These are phyloP conservation scores for Gracilaria domingensis DNA, from an alignment of 23 red algal genomes.

Conservation along the genomic window DNA sequence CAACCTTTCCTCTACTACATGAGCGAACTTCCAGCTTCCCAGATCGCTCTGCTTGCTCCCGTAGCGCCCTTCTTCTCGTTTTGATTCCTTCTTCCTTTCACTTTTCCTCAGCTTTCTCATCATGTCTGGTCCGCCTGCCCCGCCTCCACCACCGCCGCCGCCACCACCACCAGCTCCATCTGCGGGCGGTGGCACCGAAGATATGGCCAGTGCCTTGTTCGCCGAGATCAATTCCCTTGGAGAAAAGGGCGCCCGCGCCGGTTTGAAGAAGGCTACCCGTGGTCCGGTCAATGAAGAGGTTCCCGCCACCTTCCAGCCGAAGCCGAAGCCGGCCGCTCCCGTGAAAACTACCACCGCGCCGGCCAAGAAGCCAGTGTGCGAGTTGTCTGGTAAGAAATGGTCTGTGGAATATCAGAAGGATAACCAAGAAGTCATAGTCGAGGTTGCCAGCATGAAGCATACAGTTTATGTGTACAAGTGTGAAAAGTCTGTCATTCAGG, in stretches of 20 bases:
- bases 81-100: neutral
- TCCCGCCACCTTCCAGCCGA: conserved; percentile 44
- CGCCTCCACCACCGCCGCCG: conserved; percentile 87
- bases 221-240: conserved; percentile 90
- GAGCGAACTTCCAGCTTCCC: neutral
- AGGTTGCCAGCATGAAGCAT: conserved; percentile 87
- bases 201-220: conserved; percentile 81
- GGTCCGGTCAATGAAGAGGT: conserved; percentile 79
- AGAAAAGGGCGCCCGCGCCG: conserved; percentile 62
- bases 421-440: conserved; percentile 58
- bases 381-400: conserved; percentile 85
- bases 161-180: conserved; percentile 77
- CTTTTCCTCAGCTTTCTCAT: conserved; percentile 17
- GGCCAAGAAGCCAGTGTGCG: conserved; percentile 59
- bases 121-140: conserved; percentile 74
- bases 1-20: neutral
- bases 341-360: conserved; percentile 26
- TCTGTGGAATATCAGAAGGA: conserved; percentile 74
- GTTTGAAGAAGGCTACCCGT: conserved; percentile 86
- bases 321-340: conserved; percentile 37
- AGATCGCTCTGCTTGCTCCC: neutral
- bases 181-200: conserved; percentile 36
- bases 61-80: neutral
- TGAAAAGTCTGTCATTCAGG: conserved; percentile 78
- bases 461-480: conserved; percentile 97